Conservation (phyloP, 306 rosid species). For the Arachis hypogaea region DNA sequence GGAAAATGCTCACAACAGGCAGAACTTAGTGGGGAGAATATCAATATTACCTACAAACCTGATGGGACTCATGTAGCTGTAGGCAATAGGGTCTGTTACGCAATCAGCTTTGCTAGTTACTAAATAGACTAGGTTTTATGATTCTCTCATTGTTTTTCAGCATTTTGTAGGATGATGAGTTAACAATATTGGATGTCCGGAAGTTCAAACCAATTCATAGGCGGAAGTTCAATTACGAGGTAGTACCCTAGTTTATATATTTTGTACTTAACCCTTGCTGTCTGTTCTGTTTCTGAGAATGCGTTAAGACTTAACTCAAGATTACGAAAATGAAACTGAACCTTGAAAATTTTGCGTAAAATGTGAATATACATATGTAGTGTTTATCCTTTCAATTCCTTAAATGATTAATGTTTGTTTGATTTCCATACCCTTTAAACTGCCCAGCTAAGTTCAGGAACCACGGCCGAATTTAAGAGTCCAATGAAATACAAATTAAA, state of each 20-base stretch:
- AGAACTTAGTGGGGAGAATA: slow-evolving; percentile 95
- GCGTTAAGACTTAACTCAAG: slow-evolving; percentile 6
- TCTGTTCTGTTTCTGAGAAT: slow-evolving; percentile 21
- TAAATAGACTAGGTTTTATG: slow-evolving; percentile 11
- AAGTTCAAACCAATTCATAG: slow-evolving; percentile 90
- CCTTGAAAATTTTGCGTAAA: slow-evolving; percentile 5
- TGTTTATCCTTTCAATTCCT: background rate
- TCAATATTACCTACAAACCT: slow-evolving; percentile 95
- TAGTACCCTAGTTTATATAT: slow-evolving; percentile 36
- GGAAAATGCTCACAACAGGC: slow-evolving; percentile 92
- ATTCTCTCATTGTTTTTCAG: slow-evolving; percentile 15
- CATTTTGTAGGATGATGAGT: slow-evolving; percentile 77
- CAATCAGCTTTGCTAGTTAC: slow-evolving; percentile 36
- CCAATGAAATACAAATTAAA: slow-evolving; percentile 14
- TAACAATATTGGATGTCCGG: slow-evolving; percentile 93
- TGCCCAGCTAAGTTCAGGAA: slow-evolving; percentile 1
- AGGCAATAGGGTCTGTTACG: slow-evolving; percentile 80
- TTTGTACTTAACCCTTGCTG: slow-evolving; percentile 23
- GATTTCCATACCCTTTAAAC: slow-evolving; percentile 11
- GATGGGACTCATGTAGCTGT: slow-evolving; percentile 95
- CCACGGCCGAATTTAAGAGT: slow-evolving; percentile 23
- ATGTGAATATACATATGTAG: slow-evolving; percentile 5
- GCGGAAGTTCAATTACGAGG: slow-evolving; percentile 96
- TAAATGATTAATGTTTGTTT: background rate
- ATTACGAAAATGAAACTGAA: slow-evolving; percentile 20